A percentile compares a stretch with the other conserved stretches of the same genome.
Evolutionary conservation across 2,329 filamentous ascomycete genomes (phyloP).

Genomic region (Neodidymelliopsis sp.): DNA sequence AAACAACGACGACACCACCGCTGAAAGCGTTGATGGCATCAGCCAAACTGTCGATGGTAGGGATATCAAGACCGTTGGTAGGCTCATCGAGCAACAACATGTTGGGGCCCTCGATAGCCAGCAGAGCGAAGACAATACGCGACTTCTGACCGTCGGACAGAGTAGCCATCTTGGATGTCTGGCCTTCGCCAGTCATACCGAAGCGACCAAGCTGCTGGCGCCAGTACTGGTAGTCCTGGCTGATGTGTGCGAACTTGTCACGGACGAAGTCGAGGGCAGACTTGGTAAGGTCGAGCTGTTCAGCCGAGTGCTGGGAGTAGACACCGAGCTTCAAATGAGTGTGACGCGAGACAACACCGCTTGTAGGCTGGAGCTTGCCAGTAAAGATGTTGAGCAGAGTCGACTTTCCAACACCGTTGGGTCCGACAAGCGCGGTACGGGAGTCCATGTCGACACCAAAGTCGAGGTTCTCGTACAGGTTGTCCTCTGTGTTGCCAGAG

Average conservation of each 20-base stretch:
- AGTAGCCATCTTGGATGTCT: constrained; percentile 97
- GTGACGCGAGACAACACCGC: constrained; percentile 84
- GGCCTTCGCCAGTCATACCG: constrained; percentile 88
- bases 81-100: constrained; percentile 98
- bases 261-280: constrained; percentile 96
- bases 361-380: constrained; percentile 86
- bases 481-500: constrained; percentile 86
- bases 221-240: constrained; percentile 99
- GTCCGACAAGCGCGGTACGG: constrained; percentile 92
- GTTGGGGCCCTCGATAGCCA: constrained; percentile 95
- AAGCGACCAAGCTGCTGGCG: constrained; percentile 95
- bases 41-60: constrained; percentile 95
- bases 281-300: constrained; percentile 98
- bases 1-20: constrained; percentile 96
- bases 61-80: constrained; percentile 99
- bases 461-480: constrained; percentile 95
- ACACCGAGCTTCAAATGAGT: constrained; percentile 98
- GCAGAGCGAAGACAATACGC: constrained; percentile 94
- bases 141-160: constrained; percentile 97
- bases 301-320: constrained; percentile 98
- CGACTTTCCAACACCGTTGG: constrained; percentile 99
- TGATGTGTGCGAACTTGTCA: constrained; percentile 88
- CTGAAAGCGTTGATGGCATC: constrained; percentile 97
- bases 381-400: constrained; percentile 97
- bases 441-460: constrained; percentile 99